Percentiles rank a stretch among this genome's conserved stretches.
Conservation (phyloP, 2,329 filamentous ascomycete genomes). For the Arthroderma sp. region DNA sequence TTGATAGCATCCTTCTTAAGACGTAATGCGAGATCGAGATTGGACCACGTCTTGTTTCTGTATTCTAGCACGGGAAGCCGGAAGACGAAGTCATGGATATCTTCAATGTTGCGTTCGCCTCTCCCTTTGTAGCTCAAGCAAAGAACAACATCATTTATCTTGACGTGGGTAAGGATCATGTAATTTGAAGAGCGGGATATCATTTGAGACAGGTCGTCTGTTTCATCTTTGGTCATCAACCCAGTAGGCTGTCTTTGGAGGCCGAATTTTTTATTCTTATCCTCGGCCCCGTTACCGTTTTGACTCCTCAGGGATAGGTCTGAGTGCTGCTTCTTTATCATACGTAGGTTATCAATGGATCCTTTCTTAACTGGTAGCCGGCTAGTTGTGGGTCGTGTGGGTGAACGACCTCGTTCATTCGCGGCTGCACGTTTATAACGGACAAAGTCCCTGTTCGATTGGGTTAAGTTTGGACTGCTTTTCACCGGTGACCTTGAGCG, state of each 20-base stretch:
- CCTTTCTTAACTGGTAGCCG: conserved; percentile 26
- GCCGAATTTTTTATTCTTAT: conserved; percentile 37
- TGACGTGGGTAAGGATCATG: conserved; percentile 93
- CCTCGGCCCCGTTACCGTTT: conserved; percentile 19
- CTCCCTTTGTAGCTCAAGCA: conserved; percentile 96
- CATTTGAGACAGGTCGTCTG: conserved; percentile 93
- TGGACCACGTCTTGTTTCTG: conserved; percentile 98
- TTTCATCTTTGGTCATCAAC: conserved; percentile 48
- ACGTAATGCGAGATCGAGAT: conserved; percentile 80
- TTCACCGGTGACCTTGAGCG: conserved; percentile 20
- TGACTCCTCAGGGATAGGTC: conserved; percentile 25
- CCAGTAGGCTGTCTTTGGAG: conserved; percentile 33
- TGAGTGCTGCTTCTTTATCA: conserved; percentile 22
- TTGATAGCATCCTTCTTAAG: conserved; percentile 91
- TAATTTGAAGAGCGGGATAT: conserved; percentile 88
- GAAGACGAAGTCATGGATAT: conserved; percentile 96
- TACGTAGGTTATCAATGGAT: conserved; percentile 29
- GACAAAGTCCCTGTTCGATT: conserved; percentile 8
- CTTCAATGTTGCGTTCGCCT: conserved; percentile 86
- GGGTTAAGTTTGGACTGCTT: background rate
- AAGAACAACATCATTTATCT: conserved; percentile 85
- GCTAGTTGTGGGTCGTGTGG: conserved; percentile 17
- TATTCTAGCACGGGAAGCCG: conserved; percentile 88
- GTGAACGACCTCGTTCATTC: conserved; percentile 11
- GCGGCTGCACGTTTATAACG: conserved; percentile 7